phyloP scores from a whole-genome alignment of 331 rosid genomes.

The Dryas integrifolia region DNA sequence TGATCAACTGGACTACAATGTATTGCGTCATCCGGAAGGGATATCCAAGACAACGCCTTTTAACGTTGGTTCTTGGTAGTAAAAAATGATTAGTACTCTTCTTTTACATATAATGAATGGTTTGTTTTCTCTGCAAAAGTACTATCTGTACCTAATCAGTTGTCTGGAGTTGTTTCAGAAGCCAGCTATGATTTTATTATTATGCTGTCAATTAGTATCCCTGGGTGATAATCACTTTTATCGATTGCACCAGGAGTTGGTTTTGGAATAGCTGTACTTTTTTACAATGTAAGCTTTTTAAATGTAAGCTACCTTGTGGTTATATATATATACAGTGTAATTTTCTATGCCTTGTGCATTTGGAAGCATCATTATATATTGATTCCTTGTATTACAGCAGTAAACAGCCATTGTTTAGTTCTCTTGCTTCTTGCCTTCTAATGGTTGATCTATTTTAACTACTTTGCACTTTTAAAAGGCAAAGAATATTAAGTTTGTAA shows the following conservation, averaged over 20 bases:
- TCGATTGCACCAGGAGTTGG: conserved; percentile 43
- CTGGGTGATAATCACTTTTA: conserved; percentile 56
- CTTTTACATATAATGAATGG: neutral
- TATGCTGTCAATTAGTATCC: conserved; percentile 19
- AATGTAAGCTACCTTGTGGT: conserved; percentile 18
- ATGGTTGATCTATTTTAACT: neutral
- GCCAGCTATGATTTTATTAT: conserved; percentile 8
- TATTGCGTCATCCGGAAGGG: conserved; percentile 28
- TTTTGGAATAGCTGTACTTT: conserved; percentile 32
- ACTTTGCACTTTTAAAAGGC: neutral
- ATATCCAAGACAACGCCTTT: conserved; percentile 78
- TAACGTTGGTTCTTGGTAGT: conserved; percentile 73
- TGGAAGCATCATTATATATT: conserved; percentile 10
- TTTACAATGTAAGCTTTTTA: conserved; percentile 27
- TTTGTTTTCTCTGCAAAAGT: conserved; percentile 8
- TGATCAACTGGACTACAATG: conserved; percentile 23
- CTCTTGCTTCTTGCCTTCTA: neutral
- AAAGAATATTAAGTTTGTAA: conserved; percentile 23
- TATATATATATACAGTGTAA: neutral
- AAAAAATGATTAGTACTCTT: conserved; percentile 23
- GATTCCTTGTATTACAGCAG: conserved; percentile 1
- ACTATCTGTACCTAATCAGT: neutral
- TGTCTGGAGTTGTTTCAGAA: conserved; percentile 25
- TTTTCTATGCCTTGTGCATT: conserved; percentile 1
- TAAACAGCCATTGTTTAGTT: neutral